Evolutionary conservation across 768 basidiomycete species (phyloP).

Genomic region (Suillus americanus): DNA sequence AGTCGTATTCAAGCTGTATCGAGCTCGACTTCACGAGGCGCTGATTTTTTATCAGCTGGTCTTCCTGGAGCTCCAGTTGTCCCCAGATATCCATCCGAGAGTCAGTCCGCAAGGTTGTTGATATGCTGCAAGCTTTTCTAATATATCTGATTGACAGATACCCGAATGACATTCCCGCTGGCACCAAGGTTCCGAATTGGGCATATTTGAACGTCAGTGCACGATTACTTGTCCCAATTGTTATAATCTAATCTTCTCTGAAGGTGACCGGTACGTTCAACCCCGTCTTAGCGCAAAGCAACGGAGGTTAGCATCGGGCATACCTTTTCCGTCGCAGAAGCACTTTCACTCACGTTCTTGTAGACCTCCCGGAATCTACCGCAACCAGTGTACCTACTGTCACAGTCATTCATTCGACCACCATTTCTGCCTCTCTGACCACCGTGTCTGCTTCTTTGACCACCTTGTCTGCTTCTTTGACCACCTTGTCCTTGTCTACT

Average conservation of each 20-base stretch:
- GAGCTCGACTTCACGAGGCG: slow-evolving; percentile 3
- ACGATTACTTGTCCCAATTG: slow-evolving; percentile 17
- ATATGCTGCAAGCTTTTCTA: neutral
- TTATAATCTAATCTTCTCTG: slow-evolving; percentile 3
- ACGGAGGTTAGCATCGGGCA: slow-evolving; percentile 21
- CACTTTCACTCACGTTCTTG: slow-evolving; percentile 4
- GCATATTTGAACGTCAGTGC: slow-evolving; percentile 59
- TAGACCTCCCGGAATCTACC: slow-evolving; percentile 43
- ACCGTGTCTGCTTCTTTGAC: slow-evolving; percentile 3
- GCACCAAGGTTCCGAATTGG: slow-evolving; percentile 58
- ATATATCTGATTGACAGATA: slow-evolving; percentile 34
- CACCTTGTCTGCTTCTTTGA: slow-evolving; percentile 16
- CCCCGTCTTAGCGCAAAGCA: slow-evolving; percentile 34
- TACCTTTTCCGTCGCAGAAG: neutral
- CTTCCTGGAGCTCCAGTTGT: slow-evolving; percentile 49
- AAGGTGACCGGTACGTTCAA: slow-evolving; percentile 36
- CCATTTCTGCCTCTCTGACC: slow-evolving; percentile 17
- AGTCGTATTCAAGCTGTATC: neutral
- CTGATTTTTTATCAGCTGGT: slow-evolving; percentile 41
- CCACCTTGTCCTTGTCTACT: slow-evolving; percentile 7
- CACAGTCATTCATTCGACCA: slow-evolving; percentile 10
- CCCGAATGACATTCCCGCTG: slow-evolving; percentile 45
- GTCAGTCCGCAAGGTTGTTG: slow-evolving; percentile 14
- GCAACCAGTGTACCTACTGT: slow-evolving; percentile 30
- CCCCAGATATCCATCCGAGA: slow-evolving; percentile 33